Evolutionary conservation across 2,329 filamentous ascomycete genomes (phyloP), one percentile per base, ranked within the genome.

Genomic region (Fusarium sp.): DNA sequence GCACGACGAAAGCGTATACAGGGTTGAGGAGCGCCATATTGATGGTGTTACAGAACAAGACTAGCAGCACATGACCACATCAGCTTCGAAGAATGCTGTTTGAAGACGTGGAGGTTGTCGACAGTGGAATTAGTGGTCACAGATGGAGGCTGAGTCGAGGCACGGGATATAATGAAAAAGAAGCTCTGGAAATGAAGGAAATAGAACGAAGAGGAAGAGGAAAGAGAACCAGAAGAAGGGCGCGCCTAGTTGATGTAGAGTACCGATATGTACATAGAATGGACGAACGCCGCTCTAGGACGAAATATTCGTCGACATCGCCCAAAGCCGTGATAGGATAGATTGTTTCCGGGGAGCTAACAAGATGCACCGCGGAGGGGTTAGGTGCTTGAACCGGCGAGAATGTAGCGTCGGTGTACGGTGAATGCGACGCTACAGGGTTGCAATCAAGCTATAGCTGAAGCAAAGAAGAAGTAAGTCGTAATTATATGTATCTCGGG

Each of bases 1-100:
- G 89, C 55, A 91, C 83, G 56, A 90, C 81, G 52, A 92, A 78
- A 70, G 83, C 81, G 77, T 89, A 86, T 64, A 88, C 78, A 27
- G 87, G 86, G 54, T 85, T 88, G 75, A 89, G 80, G 55, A 87
- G 78, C 46, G 83, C 83, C 87, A 89, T 89, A 42, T 60, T 40
- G 57, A 57, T 63, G 50, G 26, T 62, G 27, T 67, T 63, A 67
- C 64, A 67, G 32, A 61, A 57, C 17, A 41, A 64, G 55, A 55
- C 66, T 69, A 71, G 60, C 48, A 73, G 64, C 58, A 52, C 67
- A 78, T 73, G 73, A 69, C 75, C 63, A 57, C 56, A 48, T 49
- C 23, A 65, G 54, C 45, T 54, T 58, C 35, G 41, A 56, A 46
- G 37, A 27, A 40, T 35, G 45, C 41, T 60, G 40, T 20, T 20